Percentiles rank a stretch among this genome's conserved stretches.
These are phyloP conservation scores for Candida boleticola DNA, from an alignment of 805 yeast genomes.

Conservation along the genomic window DNA sequence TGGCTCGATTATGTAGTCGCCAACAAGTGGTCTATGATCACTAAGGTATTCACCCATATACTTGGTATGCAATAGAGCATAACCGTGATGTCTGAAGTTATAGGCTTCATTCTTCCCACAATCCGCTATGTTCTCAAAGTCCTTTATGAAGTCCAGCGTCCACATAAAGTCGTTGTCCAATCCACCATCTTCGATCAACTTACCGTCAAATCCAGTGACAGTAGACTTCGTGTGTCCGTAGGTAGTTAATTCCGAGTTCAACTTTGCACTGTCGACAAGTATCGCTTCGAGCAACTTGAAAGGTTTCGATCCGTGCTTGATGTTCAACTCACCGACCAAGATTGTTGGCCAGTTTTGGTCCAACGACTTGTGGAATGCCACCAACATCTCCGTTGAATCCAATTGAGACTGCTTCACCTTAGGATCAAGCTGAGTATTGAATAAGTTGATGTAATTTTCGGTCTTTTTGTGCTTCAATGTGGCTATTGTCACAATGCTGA, in stretches of 20 bases:
- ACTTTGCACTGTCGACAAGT: slow-evolving; percentile 33
- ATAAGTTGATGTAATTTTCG: slow-evolving; percentile 25
- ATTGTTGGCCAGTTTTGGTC: slow-evolving; percentile 31
- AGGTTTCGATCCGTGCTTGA: slow-evolving; percentile 40
- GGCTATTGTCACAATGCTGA: slow-evolving; percentile 39
- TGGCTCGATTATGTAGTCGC: slow-evolving; percentile 15
- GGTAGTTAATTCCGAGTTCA: slow-evolving; percentile 18
- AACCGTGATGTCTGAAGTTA: slow-evolving; percentile 18
- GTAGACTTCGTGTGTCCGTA: slow-evolving; percentile 46
- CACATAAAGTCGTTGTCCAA: slow-evolving; percentile 47
- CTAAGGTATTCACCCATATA: slow-evolving; percentile 31
- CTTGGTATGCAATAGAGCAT: slow-evolving; percentile 32
- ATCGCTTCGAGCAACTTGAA: slow-evolving; percentile 33
- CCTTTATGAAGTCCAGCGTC: slow-evolving; percentile 19
- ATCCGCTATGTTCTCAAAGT: slow-evolving; percentile 20
- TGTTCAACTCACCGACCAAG: slow-evolving; percentile 42
- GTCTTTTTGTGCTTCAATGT: slow-evolving; percentile 29
- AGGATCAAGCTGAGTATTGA: slow-evolving; percentile 45
- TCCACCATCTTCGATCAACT: slow-evolving; percentile 22
- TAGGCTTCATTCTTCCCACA: slow-evolving; percentile 14
- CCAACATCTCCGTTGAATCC: slow-evolving; percentile 31
- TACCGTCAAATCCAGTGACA: slow-evolving; percentile 47
- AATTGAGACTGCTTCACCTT: slow-evolving; percentile 33
- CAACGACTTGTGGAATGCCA: slow-evolving; percentile 30
- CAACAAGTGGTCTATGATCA: slow-evolving; percentile 36